A percentile compares a stretch with the other conserved stretches of the same genome.
These are phyloP conservation scores for Macrolepiota fuliginosa DNA, from an alignment of 768 basidiomycete species.

Conservation along the genomic window DNA sequence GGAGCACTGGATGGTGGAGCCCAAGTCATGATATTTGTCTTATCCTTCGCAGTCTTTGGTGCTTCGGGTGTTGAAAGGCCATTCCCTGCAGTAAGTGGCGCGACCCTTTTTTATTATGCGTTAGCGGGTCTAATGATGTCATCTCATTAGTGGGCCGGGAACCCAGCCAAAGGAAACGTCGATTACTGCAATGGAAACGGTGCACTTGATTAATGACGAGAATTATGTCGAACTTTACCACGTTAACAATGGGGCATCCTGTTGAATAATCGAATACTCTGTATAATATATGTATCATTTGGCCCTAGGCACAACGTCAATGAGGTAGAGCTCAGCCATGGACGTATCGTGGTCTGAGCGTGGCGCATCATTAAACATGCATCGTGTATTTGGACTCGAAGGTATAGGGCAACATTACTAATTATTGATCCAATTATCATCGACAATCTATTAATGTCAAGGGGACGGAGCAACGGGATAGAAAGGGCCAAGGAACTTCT, in stretches of 20 bases:
- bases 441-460: conserved; percentile 3
- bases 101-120: neutral
- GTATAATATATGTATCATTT: too few relatives aligned
- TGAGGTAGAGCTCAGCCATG: neutral
- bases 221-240: too few relatives aligned
- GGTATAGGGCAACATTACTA: neutral
- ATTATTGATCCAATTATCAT: conserved; percentile 1
- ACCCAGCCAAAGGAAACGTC: conserved; percentile 49
- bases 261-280: too few relatives aligned
- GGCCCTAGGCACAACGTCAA: neutral
- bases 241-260: too few relatives aligned
- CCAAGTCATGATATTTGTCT: conserved; percentile 62
- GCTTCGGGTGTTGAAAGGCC: conserved; percentile 46
- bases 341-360: neutral
- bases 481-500: neutral
- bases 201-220: conserved; percentile 34
- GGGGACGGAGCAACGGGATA: neutral
- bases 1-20: conserved; percentile 67
- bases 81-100: conserved; percentile 42
- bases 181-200: conserved; percentile 63
- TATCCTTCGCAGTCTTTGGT: conserved; percentile 65
- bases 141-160: conserved; percentile 48
- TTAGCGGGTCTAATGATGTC: conserved; percentile 1
- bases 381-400: neutral
- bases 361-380: neutral